Conservation (phyloP, 805 yeast species). For the Metschnikowia hibisci region DNA sequence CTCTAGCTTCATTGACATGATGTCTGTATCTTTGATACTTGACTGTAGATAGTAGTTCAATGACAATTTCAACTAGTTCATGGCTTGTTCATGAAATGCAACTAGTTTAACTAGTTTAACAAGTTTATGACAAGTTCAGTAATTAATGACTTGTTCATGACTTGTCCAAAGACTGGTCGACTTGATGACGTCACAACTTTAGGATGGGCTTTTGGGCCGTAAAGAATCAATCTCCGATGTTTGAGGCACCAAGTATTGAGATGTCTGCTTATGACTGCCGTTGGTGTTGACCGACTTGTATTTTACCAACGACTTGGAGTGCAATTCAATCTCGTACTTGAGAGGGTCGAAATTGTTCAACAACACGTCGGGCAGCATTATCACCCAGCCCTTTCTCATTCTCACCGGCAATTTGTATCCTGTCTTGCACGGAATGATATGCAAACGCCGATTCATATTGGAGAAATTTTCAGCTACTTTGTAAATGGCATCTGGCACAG, state of each 20-base stretch:
- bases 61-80: neutral
- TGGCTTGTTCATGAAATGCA: no score
- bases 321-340: slow-evolving; percentile 30
- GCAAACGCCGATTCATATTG: slow-evolving; percentile 74
- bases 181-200: no score
- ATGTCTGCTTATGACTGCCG: slow-evolving; percentile 33
- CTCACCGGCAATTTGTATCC: slow-evolving; percentile 62
- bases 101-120: no score
- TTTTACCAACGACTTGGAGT: slow-evolving; percentile 29
- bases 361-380: slow-evolving; percentile 78
- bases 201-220: slow-evolving; percentile 76
- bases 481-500: slow-evolving; percentile 69
- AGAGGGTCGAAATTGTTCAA: slow-evolving; percentile 57
- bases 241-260: slow-evolving; percentile 55
- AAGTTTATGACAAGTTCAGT: no score
- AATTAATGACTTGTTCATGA: no score
- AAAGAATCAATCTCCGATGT: slow-evolving; percentile 70
- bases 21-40: no score
- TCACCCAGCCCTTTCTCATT: slow-evolving; percentile 86
- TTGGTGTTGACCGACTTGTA: slow-evolving; percentile 14
- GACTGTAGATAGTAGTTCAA: neutral
- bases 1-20: neutral
- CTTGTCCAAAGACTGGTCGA: no score
- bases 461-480: slow-evolving; percentile 85
- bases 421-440: slow-evolving; percentile 72